Evolutionary conservation across 2,329 filamentous ascomycete genomes (phyloP).

Genomic region (Trichoderma gracile): DNA sequence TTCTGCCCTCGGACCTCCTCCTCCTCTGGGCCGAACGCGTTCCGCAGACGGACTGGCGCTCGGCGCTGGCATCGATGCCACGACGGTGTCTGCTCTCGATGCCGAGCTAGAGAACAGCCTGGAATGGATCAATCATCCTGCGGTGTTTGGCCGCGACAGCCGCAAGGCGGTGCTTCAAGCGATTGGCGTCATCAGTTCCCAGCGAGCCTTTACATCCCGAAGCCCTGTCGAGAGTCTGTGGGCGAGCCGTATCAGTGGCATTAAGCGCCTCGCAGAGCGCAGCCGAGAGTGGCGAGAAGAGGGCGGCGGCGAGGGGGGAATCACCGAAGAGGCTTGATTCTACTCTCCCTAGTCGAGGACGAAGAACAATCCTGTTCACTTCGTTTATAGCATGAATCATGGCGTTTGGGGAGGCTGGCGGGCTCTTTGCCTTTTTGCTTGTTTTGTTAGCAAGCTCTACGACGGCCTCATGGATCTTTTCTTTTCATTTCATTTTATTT

Average conservation of each 20-base stretch:
- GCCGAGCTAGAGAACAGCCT: constrained; percentile 85
- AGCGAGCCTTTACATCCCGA: constrained; percentile 90
- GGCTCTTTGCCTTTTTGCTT: background rate
- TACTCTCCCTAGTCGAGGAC: constrained; percentile 13
- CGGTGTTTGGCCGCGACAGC: constrained; percentile 89
- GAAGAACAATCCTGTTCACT: background rate
- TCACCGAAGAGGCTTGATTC: constrained; percentile 58
- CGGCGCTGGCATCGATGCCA: constrained; percentile 75
- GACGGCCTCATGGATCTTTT: constrained; percentile 15
- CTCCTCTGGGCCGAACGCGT: constrained; percentile 51
- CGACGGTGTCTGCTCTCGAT: constrained; percentile 83
- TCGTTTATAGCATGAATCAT: constrained; percentile 24
- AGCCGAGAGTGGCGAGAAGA: constrained; percentile 92
- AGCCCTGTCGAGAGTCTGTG: constrained; percentile 87
- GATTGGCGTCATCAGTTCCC: constrained; percentile 93
- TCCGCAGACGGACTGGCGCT: constrained; percentile 61
- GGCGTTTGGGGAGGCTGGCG: constrained; percentile 14
- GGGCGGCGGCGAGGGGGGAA: constrained; percentile 69
- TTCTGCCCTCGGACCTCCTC: constrained; percentile 44
- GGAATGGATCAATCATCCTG: constrained; percentile 97
- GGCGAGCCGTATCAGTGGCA: constrained; percentile 78
- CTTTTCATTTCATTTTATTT: background rate
- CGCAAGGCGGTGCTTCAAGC: constrained; percentile 94
- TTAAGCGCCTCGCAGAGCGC: constrained; percentile 77
- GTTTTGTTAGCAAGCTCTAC: background rate